A percentile compares a stretch with the other conserved stretches of the same genome.
Conservation (phyloP, 371 early-diverging fungal genomes). For the Rhizomucor pusillus region DNA sequence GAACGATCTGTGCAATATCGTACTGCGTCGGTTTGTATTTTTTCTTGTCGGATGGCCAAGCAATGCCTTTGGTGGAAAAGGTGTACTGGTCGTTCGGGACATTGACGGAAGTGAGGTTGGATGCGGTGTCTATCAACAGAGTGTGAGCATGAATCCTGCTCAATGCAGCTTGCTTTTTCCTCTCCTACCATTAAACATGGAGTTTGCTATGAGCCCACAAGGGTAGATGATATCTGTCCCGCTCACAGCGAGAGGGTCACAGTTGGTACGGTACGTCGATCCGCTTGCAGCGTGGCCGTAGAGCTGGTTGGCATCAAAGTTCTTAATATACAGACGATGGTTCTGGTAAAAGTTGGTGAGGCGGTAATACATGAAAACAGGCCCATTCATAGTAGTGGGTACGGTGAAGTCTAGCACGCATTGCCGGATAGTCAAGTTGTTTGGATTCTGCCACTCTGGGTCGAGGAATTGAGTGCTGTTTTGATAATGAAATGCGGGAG, state of each 20-base stretch:
- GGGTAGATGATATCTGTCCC: conserved; percentile 75
- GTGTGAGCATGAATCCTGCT: conserved; percentile 6
- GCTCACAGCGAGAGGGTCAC: conserved; percentile 54
- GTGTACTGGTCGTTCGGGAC: conserved; percentile 31
- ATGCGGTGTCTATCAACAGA: conserved; percentile 30
- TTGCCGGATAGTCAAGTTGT: conserved; percentile 34
- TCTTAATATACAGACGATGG: conserved; percentile 95
- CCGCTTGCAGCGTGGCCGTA: conserved; percentile 49
- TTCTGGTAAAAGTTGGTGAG: conserved; percentile 99
- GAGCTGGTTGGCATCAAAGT: conserved; percentile 82
- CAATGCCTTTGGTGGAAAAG: conserved; percentile 66
- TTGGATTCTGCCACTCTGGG: conserved; percentile 34
- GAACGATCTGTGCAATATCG: conserved; percentile 42
- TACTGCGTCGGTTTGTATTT: conserved; percentile 66
- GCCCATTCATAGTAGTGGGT: conserved; percentile 64
- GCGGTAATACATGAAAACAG: conserved; percentile 92
- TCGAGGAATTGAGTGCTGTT: conserved; percentile 33
- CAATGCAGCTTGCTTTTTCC: not conserved
- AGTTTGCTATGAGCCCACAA: conserved; percentile 98
- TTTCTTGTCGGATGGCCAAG: conserved; percentile 84
- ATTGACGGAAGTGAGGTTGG: conserved; percentile 24
- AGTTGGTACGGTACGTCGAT: conserved; percentile 28
- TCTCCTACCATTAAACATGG: conserved; percentile 81
- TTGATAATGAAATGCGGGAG: conserved; percentile 31
- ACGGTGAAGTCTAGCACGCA: conserved; percentile 83